Base-by-base conservation (phyloP, 1,139 yeast genomes). In the Saccharomyces pastorianus region DNA sequence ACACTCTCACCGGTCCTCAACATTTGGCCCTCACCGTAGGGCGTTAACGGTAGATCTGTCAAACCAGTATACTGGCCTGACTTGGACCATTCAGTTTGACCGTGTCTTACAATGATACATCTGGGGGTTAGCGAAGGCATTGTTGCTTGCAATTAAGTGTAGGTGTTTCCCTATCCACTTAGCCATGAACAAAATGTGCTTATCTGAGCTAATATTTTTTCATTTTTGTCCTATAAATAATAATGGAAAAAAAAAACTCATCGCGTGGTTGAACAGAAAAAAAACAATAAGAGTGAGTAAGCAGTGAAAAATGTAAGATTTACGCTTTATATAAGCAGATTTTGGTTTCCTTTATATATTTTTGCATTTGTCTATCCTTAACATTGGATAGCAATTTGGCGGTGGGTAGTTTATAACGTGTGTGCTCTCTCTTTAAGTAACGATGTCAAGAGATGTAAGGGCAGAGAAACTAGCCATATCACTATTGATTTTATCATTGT, bases 51-150 rank as follows among this genome's bases (percentile, higher is more conserved):
- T 41, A 91, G 70, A 63, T 91, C 97, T 0, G 98, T 91, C 51
- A 76, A 64, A 2, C 96, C 88, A 6, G 98, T 91, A 71, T 88
- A 85, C 69, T 88, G 96, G 32, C 98, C 98, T 4, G 90, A 79
- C 65, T 85, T 83, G 41, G 97, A 90, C 98, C 98, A 91, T 71
- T 83, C 96, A 2, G 98, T 91, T 73, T 91, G 96, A 41, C 95
- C 78, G 53, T 66, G 73, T 62, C 96, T 91, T 52, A 88, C 82
- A 62, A 88, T 82, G 38, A 88, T 81, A 46, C 88, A 83, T 71
- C 96, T 78, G 20, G 96, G 96, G 25, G 88, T 78, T 42, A 66
- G 64, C 28, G 55, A 53, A 25, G 51, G 51, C 61, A 73, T 52
- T 79, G 76, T 58, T 71, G 73, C 23, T 38, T 20, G 25, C 23